Evolutionary conservation across 2,329 filamentous ascomycete species (phyloP).

Genomic region (Aspergillus ustus): DNA sequence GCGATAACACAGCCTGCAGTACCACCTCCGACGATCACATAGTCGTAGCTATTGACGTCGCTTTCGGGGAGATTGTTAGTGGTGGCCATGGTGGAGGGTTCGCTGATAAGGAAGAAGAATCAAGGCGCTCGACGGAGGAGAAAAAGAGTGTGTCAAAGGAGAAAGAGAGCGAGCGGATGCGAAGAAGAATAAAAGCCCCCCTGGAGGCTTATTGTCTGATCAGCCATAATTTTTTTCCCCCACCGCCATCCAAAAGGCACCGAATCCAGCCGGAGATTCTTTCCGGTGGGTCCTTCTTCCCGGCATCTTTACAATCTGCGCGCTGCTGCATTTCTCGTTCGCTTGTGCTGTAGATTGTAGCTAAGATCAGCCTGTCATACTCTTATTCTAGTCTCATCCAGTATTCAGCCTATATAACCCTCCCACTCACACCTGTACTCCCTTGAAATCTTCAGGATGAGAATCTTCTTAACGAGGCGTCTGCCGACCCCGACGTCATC

Average conservation of each 20-base stretch:
- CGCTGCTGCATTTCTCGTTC: not conserved
- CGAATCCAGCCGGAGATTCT: conserved; percentile 10
- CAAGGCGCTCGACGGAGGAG: conserved; percentile 12
- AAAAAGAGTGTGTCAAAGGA: conserved; percentile 12
- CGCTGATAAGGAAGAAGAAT: conserved; percentile 6
- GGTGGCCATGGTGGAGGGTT: conserved; percentile 58
- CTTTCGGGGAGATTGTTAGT: conserved; percentile 69
- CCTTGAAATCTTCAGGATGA: not conserved
- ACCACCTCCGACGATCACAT: conserved; percentile 82
- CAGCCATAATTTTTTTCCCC: conserved; percentile 13
- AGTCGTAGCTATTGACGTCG: conserved; percentile 75
- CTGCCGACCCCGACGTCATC: conserved; percentile 16
- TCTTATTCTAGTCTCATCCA: not conserved
- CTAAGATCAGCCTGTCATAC: not conserved
- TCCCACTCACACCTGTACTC: not conserved
- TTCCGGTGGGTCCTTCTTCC: conserved; percentile 2
- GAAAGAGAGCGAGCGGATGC: conserved; percentile 10
- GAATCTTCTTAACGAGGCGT: not conserved
- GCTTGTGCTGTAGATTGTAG: not conserved
- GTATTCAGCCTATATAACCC: not conserved
- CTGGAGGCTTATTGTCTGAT: conserved; percentile 7
- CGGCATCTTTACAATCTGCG: not conserved
- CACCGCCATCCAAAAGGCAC: conserved; percentile 15
- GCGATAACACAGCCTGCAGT: conserved; percentile 86
- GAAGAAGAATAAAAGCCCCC: not conserved